These are phyloP conservation scores for Metschnikowia proteae DNA, from an alignment of 805 yeast genomes.

Conservation along the genomic window DNA sequence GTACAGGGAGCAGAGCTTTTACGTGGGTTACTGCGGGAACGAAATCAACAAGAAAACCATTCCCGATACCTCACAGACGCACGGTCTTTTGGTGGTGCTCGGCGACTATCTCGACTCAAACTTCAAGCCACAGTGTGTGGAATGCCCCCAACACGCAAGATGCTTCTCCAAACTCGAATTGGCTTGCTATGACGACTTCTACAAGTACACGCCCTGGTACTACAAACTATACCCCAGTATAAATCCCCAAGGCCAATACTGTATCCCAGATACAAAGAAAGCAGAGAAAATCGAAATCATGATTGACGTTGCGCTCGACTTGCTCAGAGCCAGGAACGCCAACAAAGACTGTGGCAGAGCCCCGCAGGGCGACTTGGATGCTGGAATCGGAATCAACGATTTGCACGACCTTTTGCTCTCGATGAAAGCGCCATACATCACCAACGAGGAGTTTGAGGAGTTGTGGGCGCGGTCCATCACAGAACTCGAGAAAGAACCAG, in stretches of 20 bases:
- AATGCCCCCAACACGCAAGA: slow-evolving; percentile 78
- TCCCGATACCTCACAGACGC: slow-evolving; percentile 24
- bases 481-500: slow-evolving; percentile 63
- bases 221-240: slow-evolving; percentile 57
- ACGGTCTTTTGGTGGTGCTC: slow-evolving; percentile 28
- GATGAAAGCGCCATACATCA: slow-evolving; percentile 45
- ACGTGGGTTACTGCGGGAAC: slow-evolving; percentile 73
- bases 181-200: slow-evolving; percentile 68
- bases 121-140: slow-evolving; percentile 60
- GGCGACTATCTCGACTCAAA: slow-evolving; percentile 45
- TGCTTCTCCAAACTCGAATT: slow-evolving; percentile 61
- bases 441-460: slow-evolving; percentile 66
- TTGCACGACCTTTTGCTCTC: slow-evolving; percentile 49
- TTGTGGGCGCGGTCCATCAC: slow-evolving; percentile 65
- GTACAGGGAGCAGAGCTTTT: slow-evolving; percentile 60
- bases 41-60: slow-evolving; percentile 48
- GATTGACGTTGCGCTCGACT: slow-evolving; percentile 60
- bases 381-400: slow-evolving; percentile 50
- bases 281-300: slow-evolving; percentile 64
- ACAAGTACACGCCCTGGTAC: slow-evolving; percentile 50
- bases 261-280: slow-evolving; percentile 72
- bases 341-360: slow-evolving; percentile 54
- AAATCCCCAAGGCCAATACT: slow-evolving; percentile 45
- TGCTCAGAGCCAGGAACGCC: slow-evolving; percentile 68
- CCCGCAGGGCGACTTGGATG: slow-evolving; percentile 37